Base-by-base conservation (phyloP, 495 filamentous ascomycete species). In the Aspergillus steynii region DNA sequence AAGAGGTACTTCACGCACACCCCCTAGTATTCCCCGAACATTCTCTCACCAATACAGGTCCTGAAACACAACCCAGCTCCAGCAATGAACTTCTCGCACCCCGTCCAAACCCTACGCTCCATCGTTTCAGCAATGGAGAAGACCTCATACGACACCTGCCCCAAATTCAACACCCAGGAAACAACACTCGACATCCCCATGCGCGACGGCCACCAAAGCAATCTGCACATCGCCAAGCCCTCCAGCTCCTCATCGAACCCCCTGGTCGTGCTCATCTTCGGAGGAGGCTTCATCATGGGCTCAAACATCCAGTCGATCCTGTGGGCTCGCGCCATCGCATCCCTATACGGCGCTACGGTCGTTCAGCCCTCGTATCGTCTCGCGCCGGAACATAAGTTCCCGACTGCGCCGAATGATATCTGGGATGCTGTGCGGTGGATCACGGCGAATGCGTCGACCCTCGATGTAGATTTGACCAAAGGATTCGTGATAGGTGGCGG, bases 401-500 rank as follows among this genome's bases (percentile, higher is more conserved):
- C 82, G 1, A 69, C 71, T 1, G 66, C 74, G 25, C 60, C 73
- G 8, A 58, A 84, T 15, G 83, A 85, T 65, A 69, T 74, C 49
- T 82, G 74, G 71, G 81, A 84, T 67, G 76, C 75, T 6, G 63
- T 82, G 54, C 69, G 76, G 63, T 83, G 83, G 82, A 72, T 82
- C 9, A 73, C 75, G 1, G 50, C 63, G 27, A 74, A 84, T 52
- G 73, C 75, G 12, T 46, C 58, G 0, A 31, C 55, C 2, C 53
- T 67, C 0, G 62, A 54, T 15, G 65, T 55, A 26, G 60, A 62
- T 15, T 32, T 58, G 45, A 59, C 67, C 60, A 55, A 66, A 51
- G 83, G 83, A 1, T 84, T 84, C 58, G 62, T 85, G 31, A 57
- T 84, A 42, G 80, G 80, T 29, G 83, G 83, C 5, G 72, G 70